phyloP scores from a whole-genome alignment of 148 eudicot species.

The Beta vulgaris region DNA sequence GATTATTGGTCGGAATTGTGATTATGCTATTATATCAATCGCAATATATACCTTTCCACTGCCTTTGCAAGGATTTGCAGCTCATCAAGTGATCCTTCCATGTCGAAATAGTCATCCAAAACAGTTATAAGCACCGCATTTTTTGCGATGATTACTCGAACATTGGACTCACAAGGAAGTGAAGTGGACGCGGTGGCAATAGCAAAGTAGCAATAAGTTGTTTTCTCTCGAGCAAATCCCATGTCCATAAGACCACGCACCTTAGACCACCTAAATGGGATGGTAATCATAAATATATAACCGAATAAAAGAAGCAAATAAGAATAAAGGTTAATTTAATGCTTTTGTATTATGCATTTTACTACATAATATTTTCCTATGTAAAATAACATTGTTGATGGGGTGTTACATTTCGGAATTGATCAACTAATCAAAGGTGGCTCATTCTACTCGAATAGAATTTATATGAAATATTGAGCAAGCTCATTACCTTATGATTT shows the following conservation, averaged over 20 bases:
- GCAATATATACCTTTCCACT: constrained; percentile 36
- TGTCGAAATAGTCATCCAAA: constrained; percentile 49
- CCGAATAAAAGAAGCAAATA: too few relatives aligned
- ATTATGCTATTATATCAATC: too few relatives aligned
- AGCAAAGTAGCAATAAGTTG: constrained; percentile 38
- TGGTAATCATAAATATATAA: too few relatives aligned
- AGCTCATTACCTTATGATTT: constrained; percentile 33
- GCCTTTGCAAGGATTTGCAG: constrained; percentile 35
- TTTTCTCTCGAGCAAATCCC: constrained; percentile 51
- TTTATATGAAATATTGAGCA: neutral
- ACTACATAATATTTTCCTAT: too few relatives aligned
- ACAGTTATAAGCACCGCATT: constrained; percentile 34
- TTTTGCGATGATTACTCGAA: constrained; percentile 35
- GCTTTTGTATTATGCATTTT: too few relatives aligned
- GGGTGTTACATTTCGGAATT: too few relatives aligned
- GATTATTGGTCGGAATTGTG: too few relatives aligned
- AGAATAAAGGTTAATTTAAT: neutral
- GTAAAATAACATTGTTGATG: too few relatives aligned
- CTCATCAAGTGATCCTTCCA: constrained; percentile 40
- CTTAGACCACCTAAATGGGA: constrained; percentile 45
- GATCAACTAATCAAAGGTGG: too few relatives aligned
- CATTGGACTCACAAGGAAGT: constrained; percentile 28
- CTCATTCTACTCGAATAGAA: neutral
- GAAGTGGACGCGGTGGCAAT: constrained; percentile 22
- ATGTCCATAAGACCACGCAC: constrained; percentile 32